Evolutionary conservation across 768 basidiomycete genomes (phyloP).

Genomic region (Macrolepiota fuliginosa): DNA sequence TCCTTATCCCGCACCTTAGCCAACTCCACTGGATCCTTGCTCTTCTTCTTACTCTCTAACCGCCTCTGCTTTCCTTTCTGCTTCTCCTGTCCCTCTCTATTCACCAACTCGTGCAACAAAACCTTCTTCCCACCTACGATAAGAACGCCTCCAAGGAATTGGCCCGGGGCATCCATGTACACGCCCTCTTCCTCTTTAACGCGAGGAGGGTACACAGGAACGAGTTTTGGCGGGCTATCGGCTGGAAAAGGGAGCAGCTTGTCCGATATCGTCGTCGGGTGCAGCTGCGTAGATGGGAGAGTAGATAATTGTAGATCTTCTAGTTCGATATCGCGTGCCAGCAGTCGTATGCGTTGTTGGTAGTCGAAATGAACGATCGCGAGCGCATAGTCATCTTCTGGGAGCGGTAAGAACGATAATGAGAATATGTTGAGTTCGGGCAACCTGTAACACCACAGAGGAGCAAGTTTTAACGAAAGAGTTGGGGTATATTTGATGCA

Average conservation of each 20-base stretch:
- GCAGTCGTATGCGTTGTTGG: slow-evolving; percentile 57
- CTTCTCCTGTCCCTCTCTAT: slow-evolving; percentile 44
- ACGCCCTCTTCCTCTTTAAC: slow-evolving; percentile 12
- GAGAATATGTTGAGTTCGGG: slow-evolving; percentile 69
- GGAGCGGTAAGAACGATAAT: slow-evolving; percentile 55
- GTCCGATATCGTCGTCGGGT: slow-evolving; percentile 49
- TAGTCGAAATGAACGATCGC: slow-evolving; percentile 71
- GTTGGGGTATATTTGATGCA: slow-evolving; percentile 1
- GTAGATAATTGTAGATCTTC: slow-evolving; percentile 49
- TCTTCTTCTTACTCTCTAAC: slow-evolving; percentile 49
- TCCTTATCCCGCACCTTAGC: slow-evolving; percentile 55
- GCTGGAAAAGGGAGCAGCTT: slow-evolving; percentile 44
- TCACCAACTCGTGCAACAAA: slow-evolving; percentile 57
- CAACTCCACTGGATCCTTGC: slow-evolving; percentile 36
- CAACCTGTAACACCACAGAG: slow-evolving; percentile 35
- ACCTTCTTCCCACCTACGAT: slow-evolving; percentile 69
- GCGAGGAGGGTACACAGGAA: slow-evolving; percentile 31
- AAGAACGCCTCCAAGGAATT: slow-evolving; percentile 64
- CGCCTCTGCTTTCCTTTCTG: slow-evolving; percentile 54
- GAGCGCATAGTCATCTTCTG: slow-evolving; percentile 44
- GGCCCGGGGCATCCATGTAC: slow-evolving; percentile 27
- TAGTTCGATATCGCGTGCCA: slow-evolving; percentile 53
- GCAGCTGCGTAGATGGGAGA: slow-evolving; percentile 44
- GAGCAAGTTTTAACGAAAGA: background rate
- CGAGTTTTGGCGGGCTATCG: slow-evolving; percentile 37